Percentiles rank a stretch among this genome's conserved stretches.
Conservation (phyloP, 208 protist species). For the Balamuthia mandrillaris region DNA sequence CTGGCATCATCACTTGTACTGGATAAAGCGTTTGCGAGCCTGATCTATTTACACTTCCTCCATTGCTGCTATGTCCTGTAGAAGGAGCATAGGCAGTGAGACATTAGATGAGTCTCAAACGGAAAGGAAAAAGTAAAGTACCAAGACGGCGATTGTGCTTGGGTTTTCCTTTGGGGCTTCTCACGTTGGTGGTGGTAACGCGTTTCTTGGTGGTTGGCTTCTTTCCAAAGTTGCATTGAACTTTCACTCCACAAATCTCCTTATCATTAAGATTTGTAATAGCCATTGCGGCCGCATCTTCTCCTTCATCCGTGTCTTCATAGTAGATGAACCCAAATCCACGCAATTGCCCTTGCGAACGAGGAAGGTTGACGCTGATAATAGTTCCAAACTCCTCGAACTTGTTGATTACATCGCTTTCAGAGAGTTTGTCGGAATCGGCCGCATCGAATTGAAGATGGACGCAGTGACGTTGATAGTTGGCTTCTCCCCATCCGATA, state of each 20-base stretch:
- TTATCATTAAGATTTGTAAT: background rate
- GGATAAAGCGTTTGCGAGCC: background rate
- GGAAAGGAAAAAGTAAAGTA: too few species aligned
- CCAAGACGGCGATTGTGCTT: too few species aligned
- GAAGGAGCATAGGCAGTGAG: too few species aligned
- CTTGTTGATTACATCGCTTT: constrained; percentile 16
- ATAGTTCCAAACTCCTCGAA: constrained; percentile 24
- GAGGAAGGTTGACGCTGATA: constrained; percentile 21
- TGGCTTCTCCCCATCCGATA: constrained; percentile 18
- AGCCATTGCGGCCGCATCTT: background rate
- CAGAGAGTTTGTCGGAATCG: background rate
- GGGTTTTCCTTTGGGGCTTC: too few species aligned
- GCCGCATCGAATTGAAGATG: constrained; percentile 7
- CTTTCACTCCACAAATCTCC: background rate
- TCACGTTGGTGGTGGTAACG: too few species aligned
- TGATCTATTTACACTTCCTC: background rate
- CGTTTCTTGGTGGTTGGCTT: constrained; percentile 22
- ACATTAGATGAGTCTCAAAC: too few species aligned
- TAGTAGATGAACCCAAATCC: constrained; percentile 34
- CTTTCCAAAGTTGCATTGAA: constrained; percentile 26
- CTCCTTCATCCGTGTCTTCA: constrained; percentile 3
- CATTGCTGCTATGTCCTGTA: too few species aligned
- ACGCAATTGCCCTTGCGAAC: background rate
- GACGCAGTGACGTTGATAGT: constrained; percentile 24
- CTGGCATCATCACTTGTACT: constrained; percentile 25